Evolutionary conservation across 441 rosid genomes (phyloP).

Genomic region (Euphorbia schlechtendalii): DNA sequence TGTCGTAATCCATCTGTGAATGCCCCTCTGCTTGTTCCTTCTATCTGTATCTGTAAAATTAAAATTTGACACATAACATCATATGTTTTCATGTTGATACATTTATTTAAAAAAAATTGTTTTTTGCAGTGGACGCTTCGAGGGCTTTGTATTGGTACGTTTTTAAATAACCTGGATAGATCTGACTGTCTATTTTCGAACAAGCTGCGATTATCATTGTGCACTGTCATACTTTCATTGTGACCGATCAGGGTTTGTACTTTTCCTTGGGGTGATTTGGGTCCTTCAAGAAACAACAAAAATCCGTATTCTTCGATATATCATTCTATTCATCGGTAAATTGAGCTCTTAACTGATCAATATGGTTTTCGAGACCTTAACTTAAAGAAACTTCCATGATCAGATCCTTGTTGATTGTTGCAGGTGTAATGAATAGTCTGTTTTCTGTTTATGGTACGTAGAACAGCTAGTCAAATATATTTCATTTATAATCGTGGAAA

Average conservation of each 20-base stretch:
- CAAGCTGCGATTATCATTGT: not conserved
- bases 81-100: not conserved
- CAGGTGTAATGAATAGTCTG: slow-evolving; percentile 97
- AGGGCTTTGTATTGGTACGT: slow-evolving; percentile 82
- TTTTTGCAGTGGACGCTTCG: slow-evolving; percentile 83
- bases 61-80: not conserved
- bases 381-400: not conserved
- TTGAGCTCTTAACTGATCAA: not conserved
- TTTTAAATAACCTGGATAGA: slow-evolving; percentile 12
- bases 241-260: slow-evolving; percentile 59
- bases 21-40: not conserved
- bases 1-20: too few relatives aligned
- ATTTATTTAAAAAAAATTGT: not conserved
- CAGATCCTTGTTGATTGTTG: slow-evolving; percentile 12
- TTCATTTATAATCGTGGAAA: not conserved
- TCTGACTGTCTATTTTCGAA: slow-evolving; percentile 2
- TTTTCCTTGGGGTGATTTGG: slow-evolving; percentile 72
- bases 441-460: slow-evolving; percentile 80
- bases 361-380: not conserved
- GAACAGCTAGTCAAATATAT: not conserved
- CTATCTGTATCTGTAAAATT: not conserved
- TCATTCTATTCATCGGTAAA: slow-evolving; percentile 84
- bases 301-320: slow-evolving; percentile 64
- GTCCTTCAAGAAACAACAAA: slow-evolving; percentile 72
- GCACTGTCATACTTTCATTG: slow-evolving; percentile 7